Evolutionary conservation across 1,284 basidiomycete species (phyloP).

Genomic region (Sporisorium iseilematis-ciliati): DNA sequence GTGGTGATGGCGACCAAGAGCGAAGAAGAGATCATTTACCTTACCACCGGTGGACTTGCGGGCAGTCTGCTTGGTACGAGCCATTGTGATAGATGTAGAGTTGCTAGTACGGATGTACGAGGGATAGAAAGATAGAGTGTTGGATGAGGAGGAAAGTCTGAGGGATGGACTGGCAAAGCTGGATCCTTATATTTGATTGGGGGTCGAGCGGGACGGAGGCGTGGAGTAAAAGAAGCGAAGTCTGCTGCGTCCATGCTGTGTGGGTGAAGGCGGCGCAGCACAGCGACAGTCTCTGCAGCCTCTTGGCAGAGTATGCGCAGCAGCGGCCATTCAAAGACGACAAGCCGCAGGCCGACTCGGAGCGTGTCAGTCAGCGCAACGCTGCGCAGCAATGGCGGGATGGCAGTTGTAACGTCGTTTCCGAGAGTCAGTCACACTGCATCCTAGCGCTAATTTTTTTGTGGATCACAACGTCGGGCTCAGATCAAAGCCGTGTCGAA

Average conservation of each 20-base stretch:
- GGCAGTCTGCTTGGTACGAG: constrained; percentile 78
- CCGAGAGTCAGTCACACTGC: background rate
- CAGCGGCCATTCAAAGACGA: background rate
- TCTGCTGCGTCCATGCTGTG: constrained; percentile 3
- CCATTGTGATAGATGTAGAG: constrained; percentile 57
- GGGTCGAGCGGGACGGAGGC: constrained; percentile 12
- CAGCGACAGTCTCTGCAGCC: too few relatives aligned
- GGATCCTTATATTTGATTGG: constrained; percentile 50
- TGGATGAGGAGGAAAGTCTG: constrained; percentile 33
- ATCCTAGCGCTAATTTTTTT: background rate
- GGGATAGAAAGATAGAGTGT: constrained; percentile 25
- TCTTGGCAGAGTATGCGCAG: background rate
- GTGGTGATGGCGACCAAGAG: constrained; percentile 3
- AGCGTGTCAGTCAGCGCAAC: too few relatives aligned
- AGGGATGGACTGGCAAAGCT: constrained; percentile 23
- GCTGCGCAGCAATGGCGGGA: too few relatives aligned
- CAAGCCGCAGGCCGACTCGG: too few relatives aligned
- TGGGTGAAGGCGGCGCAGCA: background rate
- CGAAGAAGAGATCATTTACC: constrained; percentile 39
- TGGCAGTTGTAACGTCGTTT: constrained; percentile 9
- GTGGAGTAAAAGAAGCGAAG: constrained; percentile 1
- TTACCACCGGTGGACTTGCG: constrained; percentile 85
- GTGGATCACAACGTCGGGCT: constrained; percentile 13
- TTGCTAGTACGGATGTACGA: constrained; percentile 33
- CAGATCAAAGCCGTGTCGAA: constrained; percentile 15